phyloP scores from a whole-genome alignment of 129 eudicot species.

The Ambrosia trifida region DNA sequence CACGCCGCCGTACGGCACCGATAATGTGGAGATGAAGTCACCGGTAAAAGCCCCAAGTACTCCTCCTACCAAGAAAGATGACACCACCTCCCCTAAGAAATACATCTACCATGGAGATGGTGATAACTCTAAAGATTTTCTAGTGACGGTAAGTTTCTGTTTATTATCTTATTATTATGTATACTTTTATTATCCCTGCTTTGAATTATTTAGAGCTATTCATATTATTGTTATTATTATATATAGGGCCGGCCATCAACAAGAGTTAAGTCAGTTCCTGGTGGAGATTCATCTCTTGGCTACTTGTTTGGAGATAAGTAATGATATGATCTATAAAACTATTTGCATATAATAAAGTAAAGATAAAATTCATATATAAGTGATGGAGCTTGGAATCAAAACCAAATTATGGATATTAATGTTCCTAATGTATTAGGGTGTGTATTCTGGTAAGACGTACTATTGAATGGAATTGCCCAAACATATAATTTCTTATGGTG shows the following conservation, averaged over 20 bases:
- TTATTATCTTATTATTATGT: neutral
- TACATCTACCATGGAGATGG: conserved; percentile 34
- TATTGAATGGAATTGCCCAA: conserved; percentile 1
- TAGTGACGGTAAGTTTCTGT: conserved; percentile 39
- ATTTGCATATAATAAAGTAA: neutral
- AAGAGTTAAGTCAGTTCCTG: conserved; percentile 66
- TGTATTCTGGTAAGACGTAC: neutral
- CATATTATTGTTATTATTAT: neutral
- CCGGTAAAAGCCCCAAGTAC: conserved; percentile 13
- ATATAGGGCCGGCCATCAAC: conserved; percentile 68
- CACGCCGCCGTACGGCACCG: conserved; percentile 57
- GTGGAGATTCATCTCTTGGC: conserved; percentile 71
- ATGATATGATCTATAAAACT: conserved; percentile 8
- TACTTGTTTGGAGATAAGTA: conserved; percentile 74
- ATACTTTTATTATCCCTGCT: neutral
- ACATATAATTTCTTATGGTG: neutral
- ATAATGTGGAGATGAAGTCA: conserved; percentile 15
- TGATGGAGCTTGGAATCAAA: conserved; percentile 18
- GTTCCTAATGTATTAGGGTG: conserved; percentile 13
- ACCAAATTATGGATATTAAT: neutral
- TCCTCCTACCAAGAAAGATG: conserved; percentile 37
- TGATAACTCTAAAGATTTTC: conserved; percentile 43
- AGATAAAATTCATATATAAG: neutral
- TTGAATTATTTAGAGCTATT: too few relatives aligned
- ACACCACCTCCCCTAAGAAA: conserved; percentile 28